A percentile compares a stretch with the other conserved stretches of the same genome.
These are phyloP conservation scores for Coffea eugenioides DNA, from an alignment of 257 asterid species.

Conservation along the genomic window DNA sequence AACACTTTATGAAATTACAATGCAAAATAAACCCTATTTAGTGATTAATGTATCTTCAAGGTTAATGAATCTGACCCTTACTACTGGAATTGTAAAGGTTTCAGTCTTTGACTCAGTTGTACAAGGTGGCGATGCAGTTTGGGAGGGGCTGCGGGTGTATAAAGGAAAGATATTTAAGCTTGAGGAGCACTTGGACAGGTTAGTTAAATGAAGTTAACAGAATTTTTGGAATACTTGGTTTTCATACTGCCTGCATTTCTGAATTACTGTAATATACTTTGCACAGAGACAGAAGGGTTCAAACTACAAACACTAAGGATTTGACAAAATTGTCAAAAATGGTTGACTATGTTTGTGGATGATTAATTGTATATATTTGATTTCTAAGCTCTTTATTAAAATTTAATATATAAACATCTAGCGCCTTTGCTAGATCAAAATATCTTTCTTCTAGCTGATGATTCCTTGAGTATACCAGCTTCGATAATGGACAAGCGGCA, in stretches of 20 bases:
- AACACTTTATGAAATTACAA: background rate
- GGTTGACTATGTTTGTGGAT: background rate
- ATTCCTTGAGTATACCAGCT: background rate
- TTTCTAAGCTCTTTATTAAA: background rate
- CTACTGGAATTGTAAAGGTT: constrained; percentile 46
- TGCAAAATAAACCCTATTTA: constrained; percentile 2
- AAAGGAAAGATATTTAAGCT: constrained; percentile 73
- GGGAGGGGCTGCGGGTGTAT: constrained; percentile 93
- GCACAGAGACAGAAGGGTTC: background rate
- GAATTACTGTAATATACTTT: background rate
- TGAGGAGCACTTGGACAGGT: constrained; percentile 92
- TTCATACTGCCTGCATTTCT: background rate
- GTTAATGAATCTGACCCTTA: constrained; percentile 13
- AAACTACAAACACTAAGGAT: background rate
- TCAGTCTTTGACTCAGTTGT: constrained; percentile 88
- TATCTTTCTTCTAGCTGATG: background rate
- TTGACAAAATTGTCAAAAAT: background rate
- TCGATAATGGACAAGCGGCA: no score
- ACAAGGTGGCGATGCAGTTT: constrained; percentile 96
- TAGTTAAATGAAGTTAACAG: constrained; percentile 18
- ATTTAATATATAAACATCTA: background rate
- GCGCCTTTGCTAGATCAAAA: background rate
- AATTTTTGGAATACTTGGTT: background rate
- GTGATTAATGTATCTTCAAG: constrained; percentile 5
- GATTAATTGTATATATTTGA: background rate